phyloP scores from a whole-genome alignment of 768 basidiomycete genomes.

The Agaricus blazei region DNA sequence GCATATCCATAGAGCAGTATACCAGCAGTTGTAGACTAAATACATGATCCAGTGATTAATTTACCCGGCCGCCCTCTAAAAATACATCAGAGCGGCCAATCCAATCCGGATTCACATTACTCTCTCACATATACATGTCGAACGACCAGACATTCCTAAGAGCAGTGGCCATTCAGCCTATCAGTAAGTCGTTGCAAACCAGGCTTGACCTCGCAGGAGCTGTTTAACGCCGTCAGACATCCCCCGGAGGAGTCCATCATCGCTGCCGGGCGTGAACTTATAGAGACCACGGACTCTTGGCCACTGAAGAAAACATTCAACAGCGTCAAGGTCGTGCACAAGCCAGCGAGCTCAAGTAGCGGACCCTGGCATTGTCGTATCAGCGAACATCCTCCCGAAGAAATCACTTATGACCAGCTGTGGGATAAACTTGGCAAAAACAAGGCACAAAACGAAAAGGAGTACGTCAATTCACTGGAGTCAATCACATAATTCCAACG shows the following conservation, averaged over 20 bases:
- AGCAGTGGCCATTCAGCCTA: conserved; percentile 21
- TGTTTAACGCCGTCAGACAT: conserved; percentile 37
- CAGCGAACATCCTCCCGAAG: conserved; percentile 59
- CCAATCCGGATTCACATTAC: neutral
- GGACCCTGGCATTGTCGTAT: conserved; percentile 66
- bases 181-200: conserved; percentile 16
- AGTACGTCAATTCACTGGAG: conserved; percentile 37
- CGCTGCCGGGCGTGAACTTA: conserved; percentile 44
- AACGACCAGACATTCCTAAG: conserved; percentile 19
- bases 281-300: conserved; percentile 57
- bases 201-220: neutral
- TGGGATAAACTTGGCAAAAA: conserved; percentile 65
- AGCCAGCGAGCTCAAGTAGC: conserved; percentile 49
- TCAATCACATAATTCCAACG: neutral
- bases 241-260: conserved; percentile 53
- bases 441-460: conserved; percentile 64
- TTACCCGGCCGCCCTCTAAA: neutral
- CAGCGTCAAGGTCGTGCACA: conserved; percentile 51
- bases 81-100: neutral
- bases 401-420: conserved; percentile 68
- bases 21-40: conserved; percentile 3
- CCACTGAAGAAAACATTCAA: conserved; percentile 60
- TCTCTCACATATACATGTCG: conserved; percentile 5
- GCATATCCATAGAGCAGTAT: neutral
- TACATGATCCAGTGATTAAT: conserved; percentile 4